Base-by-base conservation (phyloP, 257 asterid genomes). In the Solanum clarkiae region DNA sequence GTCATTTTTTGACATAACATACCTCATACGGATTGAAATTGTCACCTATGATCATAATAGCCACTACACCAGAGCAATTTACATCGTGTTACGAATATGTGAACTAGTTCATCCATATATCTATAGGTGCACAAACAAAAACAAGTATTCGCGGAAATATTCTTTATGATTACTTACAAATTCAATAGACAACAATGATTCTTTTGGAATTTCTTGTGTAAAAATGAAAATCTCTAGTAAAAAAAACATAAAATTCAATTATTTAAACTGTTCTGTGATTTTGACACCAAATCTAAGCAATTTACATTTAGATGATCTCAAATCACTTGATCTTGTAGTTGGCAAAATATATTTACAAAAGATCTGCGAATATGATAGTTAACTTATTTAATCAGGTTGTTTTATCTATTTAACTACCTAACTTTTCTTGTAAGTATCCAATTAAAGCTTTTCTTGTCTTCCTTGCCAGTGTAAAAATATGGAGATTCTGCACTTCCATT, bases 31-130 rank as follows among this genome's bases (percentile, higher is more conserved):
- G 32, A 29, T 29, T 29, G 32, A 29, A 29, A 29, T 29, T 29
- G 32, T 3, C 32, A 2, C 32, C 32, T 2, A 29, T 2, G 32
- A 29, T 29, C 32, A 29, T 29, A 29, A 29, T 32, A 32, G 4
- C 36, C 36, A 87, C 89, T 87, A 84, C 86, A 81, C 89, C 86
- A 87, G 88, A 87, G 88, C 72, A 87, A 84, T 86, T 6, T 5
- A 55, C 20, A 14, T 53, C 4, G 6, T 36, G 42, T 32, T 32
- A 32, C 36, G 2, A 32, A 32, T 32, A 0, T 32, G 36, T 32
- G 36, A 32, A 32, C 7, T 42, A 42, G 45, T 42, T 42, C 45
- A 42, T 1, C 45, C 45, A 47, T 10, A 51, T 10, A 51, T 54
- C 2, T 20, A 59, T 9, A 8, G 26, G 65, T 59, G 17, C 63